Percentiles rank a stretch among this genome's conserved stretches.
Evolutionary conservation across 441 rosid genomes (phyloP).

Genomic region (Croton laevigatus): DNA sequence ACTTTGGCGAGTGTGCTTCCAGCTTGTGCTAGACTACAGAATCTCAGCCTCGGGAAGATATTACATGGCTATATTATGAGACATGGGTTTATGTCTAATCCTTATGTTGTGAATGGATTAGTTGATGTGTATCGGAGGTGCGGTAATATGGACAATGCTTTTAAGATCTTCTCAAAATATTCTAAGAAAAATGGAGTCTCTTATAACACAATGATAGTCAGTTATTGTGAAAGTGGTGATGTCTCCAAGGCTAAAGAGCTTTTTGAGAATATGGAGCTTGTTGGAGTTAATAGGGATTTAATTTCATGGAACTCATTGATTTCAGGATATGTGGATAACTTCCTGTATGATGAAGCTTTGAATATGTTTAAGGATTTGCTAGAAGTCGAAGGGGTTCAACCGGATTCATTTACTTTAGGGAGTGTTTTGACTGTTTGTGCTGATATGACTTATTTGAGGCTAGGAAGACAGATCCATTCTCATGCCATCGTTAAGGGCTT

Average conservation of each 20-base stretch:
- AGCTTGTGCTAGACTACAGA: conserved; percentile 53
- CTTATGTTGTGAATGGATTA: conserved; percentile 54
- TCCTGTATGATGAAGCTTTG: conserved; percentile 38
- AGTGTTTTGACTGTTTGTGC: conserved; percentile 58
- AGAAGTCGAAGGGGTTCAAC: conserved; percentile 32
- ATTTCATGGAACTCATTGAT: conserved; percentile 68
- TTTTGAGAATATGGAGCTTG: conserved; percentile 40
- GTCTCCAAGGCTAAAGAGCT: conserved; percentile 44
- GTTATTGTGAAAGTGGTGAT: conserved; percentile 47
- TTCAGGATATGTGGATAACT: conserved; percentile 53
- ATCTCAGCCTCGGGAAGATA: conserved; percentile 42
- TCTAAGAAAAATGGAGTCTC: conserved; percentile 43
- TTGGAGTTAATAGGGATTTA: conserved; percentile 38
- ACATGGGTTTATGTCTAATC: conserved; percentile 42
- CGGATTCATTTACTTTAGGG: conserved; percentile 56
- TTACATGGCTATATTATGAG: conserved; percentile 53
- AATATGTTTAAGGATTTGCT: conserved; percentile 37
- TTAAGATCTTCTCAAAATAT: conserved; percentile 46
- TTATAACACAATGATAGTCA: conserved; percentile 59
- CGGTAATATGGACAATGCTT: conserved; percentile 46
- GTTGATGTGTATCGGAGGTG: conserved; percentile 60
- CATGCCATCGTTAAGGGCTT: conserved; percentile 43
- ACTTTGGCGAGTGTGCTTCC: conserved; percentile 61
- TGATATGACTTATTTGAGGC: conserved; percentile 31
- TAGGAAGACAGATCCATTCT: conserved; percentile 49